phyloP scores from a whole-genome alignment of 2,329 filamentous ascomycete species.

The Verticillium longisporum region DNA sequence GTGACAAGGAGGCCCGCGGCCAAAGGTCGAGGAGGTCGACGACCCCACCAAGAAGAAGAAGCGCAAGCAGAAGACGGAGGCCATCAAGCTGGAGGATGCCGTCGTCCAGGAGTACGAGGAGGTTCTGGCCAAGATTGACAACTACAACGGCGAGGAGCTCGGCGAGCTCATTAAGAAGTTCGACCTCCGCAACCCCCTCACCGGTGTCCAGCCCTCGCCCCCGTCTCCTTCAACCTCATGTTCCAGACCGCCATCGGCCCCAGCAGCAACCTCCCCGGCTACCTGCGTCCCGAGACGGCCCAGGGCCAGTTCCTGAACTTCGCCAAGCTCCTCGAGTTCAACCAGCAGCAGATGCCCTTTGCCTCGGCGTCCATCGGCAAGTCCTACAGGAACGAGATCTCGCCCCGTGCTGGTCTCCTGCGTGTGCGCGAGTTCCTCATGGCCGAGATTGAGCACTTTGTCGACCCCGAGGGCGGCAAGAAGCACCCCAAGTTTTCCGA shows the following conservation, averaged over 20 bases:
- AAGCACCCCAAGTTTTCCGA: slow-evolving; percentile 85
- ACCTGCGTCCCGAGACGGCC: slow-evolving; percentile 87
- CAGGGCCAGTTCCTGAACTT: slow-evolving; percentile 99
- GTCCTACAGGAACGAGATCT: slow-evolving; percentile 97
- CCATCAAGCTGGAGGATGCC: slow-evolving; percentile 79
- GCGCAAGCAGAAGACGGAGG: slow-evolving; percentile 67
- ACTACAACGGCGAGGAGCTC: slow-evolving; percentile 82
- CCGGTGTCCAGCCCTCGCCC: slow-evolving; percentile 66
- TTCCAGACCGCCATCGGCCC: slow-evolving; percentile 94
- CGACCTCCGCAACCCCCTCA: slow-evolving; percentile 82
- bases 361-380: slow-evolving; percentile 96
- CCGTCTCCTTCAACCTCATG: slow-evolving; percentile 96
- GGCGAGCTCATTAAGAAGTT: slow-evolving; percentile 85
- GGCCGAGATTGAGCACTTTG: slow-evolving; percentile 98
- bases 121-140: slow-evolving; percentile 87
- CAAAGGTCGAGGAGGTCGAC: slow-evolving; percentile 64
- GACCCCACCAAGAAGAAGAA: slow-evolving; percentile 83
- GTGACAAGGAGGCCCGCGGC: slow-evolving; percentile 87
- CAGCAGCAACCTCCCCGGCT: slow-evolving; percentile 78
- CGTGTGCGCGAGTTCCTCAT: slow-evolving; percentile 96
- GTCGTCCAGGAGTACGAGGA: slow-evolving; percentile 87
- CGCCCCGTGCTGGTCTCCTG: slow-evolving; percentile 81
- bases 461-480: slow-evolving; percentile 91
- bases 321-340: slow-evolving; percentile 91
- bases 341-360: slow-evolving; percentile 92